phyloP scores from a whole-genome alignment of 2,329 filamentous ascomycete species.

The Davidsoniella virescens region DNA sequence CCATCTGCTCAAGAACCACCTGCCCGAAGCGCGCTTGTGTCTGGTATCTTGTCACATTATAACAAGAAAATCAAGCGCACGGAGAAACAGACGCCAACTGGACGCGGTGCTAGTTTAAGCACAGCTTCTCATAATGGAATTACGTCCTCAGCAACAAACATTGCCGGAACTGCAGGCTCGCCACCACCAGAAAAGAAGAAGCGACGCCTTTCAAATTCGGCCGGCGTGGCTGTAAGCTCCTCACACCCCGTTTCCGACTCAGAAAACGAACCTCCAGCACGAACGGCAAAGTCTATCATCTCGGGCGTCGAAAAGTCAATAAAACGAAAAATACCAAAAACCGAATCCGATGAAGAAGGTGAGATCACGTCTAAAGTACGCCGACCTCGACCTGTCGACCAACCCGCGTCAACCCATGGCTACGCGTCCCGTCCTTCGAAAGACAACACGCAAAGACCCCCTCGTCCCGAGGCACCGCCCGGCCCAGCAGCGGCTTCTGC shows the following conservation, averaged over 20 bases:
- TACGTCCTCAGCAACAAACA: too few species aligned
- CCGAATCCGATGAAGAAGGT: conserved; percentile 41
- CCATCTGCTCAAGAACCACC: neutral
- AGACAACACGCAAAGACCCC: conserved; percentile 8
- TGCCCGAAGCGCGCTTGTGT: neutral
- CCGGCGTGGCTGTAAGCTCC: neutral
- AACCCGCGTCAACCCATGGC: conserved; percentile 14
- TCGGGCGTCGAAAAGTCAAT: conserved; percentile 15
- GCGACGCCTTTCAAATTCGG: conserved; percentile 8
- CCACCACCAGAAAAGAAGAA: conserved; percentile 7
- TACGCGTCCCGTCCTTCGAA: neutral
- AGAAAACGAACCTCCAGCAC: conserved; percentile 33
- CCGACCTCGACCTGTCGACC: conserved; percentile 26
- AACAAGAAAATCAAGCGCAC: conserved; percentile 5
- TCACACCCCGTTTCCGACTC: conserved; percentile 38
- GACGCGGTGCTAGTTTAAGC: too few species aligned
- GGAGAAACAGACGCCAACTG: too few species aligned
- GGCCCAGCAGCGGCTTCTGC: conserved; percentile 3
- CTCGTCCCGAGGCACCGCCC: neutral
- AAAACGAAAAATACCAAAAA: conserved; percentile 37
- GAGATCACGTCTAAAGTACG: conserved; percentile 34
- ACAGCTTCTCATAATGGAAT: too few species aligned
- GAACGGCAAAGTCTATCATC: conserved; percentile 20
- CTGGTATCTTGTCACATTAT: conserved; percentile 8
- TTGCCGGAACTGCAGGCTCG: neutral